Conservation (phyloP, 257 asterid genomes). For the Cynanchum wilfordii region DNA sequence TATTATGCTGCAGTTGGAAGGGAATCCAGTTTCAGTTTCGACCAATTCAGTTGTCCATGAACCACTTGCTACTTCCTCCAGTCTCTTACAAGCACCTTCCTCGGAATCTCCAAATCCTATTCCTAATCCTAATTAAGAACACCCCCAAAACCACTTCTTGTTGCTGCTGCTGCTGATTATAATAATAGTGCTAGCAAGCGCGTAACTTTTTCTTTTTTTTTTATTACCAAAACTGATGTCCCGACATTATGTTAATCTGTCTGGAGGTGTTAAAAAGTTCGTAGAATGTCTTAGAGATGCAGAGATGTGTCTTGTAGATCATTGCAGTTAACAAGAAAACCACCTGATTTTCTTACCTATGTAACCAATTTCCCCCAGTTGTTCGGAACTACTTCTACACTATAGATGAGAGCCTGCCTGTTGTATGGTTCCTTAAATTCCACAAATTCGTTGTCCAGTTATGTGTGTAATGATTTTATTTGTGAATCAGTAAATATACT, state of each 20-base stretch:
- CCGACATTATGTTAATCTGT: background rate
- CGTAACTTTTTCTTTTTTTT: background rate
- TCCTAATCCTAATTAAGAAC: background rate
- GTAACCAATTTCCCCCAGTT: background rate
- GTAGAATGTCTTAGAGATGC: background rate
- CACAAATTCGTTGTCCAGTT: too few relatives aligned
- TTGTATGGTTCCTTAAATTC: too few relatives aligned
- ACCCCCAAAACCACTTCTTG: background rate
- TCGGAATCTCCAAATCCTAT: constrained; percentile 6
- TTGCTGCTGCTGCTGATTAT: background rate
- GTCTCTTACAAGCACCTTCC: constrained; percentile 55
- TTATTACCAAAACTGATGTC: background rate
- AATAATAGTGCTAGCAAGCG: background rate
- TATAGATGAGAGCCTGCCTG: background rate
- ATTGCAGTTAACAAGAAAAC: background rate
- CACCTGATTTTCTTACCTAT: background rate
- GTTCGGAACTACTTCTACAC: background rate
- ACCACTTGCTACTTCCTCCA: constrained; percentile 62
- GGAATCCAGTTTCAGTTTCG: constrained; percentile 70
- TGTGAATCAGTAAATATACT: too few relatives aligned
- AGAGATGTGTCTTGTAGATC: background rate
- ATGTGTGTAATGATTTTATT: too few relatives aligned
- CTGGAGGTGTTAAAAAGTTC: background rate
- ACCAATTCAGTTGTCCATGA: constrained; percentile 79
- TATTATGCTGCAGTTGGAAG: constrained; percentile 77